phyloP scores from a whole-genome alignment of 2,329 filamentous ascomycete genomes.

The Scedosporium minutisporum region DNA sequence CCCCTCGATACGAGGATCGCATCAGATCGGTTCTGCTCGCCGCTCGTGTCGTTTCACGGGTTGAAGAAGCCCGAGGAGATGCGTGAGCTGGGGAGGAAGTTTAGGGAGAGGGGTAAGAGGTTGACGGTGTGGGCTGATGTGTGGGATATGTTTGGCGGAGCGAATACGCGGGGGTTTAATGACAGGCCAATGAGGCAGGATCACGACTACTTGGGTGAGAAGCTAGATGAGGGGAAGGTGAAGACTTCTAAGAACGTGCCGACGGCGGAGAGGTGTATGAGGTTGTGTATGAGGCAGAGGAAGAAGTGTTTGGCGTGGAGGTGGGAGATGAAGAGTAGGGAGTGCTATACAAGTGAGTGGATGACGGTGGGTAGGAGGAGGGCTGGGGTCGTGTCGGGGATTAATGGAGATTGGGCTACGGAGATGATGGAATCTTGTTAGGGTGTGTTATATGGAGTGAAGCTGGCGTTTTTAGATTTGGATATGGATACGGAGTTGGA shows the following conservation, averaged over 20 bases:
- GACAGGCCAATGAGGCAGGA: constrained; percentile 24
- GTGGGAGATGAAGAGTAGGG: constrained; percentile 28
- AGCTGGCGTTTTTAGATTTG: neutral
- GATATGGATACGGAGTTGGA: neutral
- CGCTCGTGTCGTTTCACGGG: constrained; percentile 45
- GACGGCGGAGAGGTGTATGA: constrained; percentile 31
- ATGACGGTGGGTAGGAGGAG: constrained; percentile 32
- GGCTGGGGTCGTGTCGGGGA: constrained; percentile 25
- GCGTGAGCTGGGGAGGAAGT: constrained; percentile 30
- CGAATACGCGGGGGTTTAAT: constrained; percentile 16
- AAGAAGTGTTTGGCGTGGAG: constrained; percentile 41
- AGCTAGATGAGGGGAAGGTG: constrained; percentile 30
- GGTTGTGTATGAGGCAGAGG: constrained; percentile 28
- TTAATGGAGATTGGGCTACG: constrained; percentile 20
- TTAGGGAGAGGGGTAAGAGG: constrained; percentile 22
- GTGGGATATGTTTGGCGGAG: constrained; percentile 36
- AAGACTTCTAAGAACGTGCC: constrained; percentile 26
- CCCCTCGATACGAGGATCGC: constrained; percentile 39
- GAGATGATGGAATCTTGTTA: constrained; percentile 12
- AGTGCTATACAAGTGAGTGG: constrained; percentile 40
- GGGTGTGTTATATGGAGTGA: neutral
- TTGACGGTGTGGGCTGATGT: constrained; percentile 42
- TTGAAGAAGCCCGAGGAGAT: constrained; percentile 35
- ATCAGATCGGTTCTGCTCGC: constrained; percentile 41
- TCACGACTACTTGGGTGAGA: constrained; percentile 38